Evolutionary conservation across 345 rosid genomes (phyloP), one percentile per base, ranked within the genome.

Genomic region (Syzygium oleosum): DNA sequence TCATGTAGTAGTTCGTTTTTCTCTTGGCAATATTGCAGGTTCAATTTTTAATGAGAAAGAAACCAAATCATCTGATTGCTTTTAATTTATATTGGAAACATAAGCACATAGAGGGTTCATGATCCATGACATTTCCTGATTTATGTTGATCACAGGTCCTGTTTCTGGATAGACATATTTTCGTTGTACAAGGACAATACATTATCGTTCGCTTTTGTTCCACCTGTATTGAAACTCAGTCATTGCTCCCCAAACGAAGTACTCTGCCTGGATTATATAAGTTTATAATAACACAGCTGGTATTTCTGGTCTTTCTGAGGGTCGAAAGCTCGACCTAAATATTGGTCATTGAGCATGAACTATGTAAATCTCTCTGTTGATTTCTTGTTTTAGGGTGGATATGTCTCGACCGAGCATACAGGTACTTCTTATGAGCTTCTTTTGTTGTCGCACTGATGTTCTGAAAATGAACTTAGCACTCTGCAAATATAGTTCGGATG

Each of bases 341-440:
- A 21, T 9, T 4, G 27, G 27, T 56, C 61, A 21, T 56, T 8
- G 12, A 8, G 5, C 61, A 56, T 23, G n/a, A 10, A 23, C 63
- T 10, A 10, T 58, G 63, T 11, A 23, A 10, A 58, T 25, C 13
- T 58, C 63, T 58, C 2, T 58, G 29, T 58, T 23, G 68, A 59
- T 25, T 11, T 59, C 65, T 0, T 0, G 0, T 27, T 4, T 12
- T 27, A 27, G 16, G 31, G 15, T 0, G 31, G 65, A 58, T 0
- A 58, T 58, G 31, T 58, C 65, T 25, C 2, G 3, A 12, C 16
- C 2, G 0, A 25, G 65, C 65, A 25, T 58, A 2, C 63, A 0
- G 0, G 7, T 59, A 59, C 65, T 59, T 25, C 16, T 59, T 25
- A 27, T 5, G 68, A 12, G 12, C 68, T 59, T 56, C 27, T 23